These are phyloP conservation scores for Zopfia rhizophila DNA, from an alignment of 2,329 filamentous ascomycete species.

Conservation along the genomic window DNA sequence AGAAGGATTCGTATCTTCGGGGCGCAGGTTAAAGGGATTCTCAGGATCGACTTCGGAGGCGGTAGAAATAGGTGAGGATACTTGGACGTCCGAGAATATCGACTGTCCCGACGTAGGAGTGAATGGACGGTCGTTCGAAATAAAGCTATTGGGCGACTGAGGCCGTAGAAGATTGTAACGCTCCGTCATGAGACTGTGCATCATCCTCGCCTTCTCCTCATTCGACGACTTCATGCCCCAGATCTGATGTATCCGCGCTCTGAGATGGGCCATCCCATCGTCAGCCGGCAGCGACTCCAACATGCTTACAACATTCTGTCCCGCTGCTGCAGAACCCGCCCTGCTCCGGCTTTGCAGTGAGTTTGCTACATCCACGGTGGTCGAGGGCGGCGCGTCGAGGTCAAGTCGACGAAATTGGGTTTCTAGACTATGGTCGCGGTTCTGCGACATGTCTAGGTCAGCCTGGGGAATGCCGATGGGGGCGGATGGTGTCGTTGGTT, in stretches of 20 bases:
- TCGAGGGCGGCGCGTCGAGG: constrained; percentile 34
- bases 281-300: constrained; percentile 58
- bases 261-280: constrained; percentile 61
- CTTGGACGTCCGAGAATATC: constrained; percentile 44
- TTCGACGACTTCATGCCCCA: constrained; percentile 55
- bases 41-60: constrained; percentile 45
- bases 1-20: constrained; percentile 44
- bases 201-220: constrained; percentile 60
- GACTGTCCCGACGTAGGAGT: constrained; percentile 50
- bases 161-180: constrained; percentile 54
- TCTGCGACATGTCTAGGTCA: constrained; percentile 40
- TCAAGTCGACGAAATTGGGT: constrained; percentile 38
- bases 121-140: constrained; percentile 50
- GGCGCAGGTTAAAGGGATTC: constrained; percentile 47
- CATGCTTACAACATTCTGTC: constrained; percentile 40
- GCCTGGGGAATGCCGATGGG: constrained; percentile 37
- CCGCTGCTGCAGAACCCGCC: background rate
- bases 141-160: constrained; percentile 50
- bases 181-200: constrained; percentile 62
- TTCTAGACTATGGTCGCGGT: constrained; percentile 40
- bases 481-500: constrained; percentile 28
- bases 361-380: constrained; percentile 31
- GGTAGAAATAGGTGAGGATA: constrained; percentile 47
- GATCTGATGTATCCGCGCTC: constrained; percentile 60
- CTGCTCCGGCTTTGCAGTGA: constrained; percentile 18